These are phyloP conservation scores for Aegilops umbellulata DNA, from an alignment of 176 grass and related monocot species.

Conservation along the genomic window DNA sequence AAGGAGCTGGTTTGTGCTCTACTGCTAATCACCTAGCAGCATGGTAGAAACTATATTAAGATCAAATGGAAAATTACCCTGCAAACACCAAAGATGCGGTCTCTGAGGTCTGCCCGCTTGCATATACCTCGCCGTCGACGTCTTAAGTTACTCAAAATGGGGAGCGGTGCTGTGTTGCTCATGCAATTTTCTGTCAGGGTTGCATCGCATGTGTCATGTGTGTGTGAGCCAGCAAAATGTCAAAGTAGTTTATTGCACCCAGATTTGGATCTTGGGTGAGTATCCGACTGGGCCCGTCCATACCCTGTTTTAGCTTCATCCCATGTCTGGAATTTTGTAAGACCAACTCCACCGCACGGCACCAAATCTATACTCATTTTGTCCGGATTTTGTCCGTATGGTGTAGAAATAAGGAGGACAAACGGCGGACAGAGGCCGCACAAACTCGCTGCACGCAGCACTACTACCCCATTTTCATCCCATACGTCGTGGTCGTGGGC, in stretches of 20 bases:
- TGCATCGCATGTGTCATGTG: background rate
- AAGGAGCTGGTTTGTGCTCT: background rate
- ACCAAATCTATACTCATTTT: too few relatives aligned
- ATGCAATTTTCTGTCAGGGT: background rate
- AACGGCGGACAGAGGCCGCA: too few relatives aligned
- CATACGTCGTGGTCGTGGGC: too few relatives aligned
- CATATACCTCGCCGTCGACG: background rate
- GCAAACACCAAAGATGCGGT: background rate
- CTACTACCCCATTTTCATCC: too few relatives aligned
- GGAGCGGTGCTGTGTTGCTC: background rate
- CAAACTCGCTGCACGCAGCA: too few relatives aligned
- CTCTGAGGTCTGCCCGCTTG: background rate
- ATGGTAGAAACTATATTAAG: background rate
- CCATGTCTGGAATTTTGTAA: background rate
- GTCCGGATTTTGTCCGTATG: too few relatives aligned
- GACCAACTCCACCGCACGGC: too few relatives aligned
- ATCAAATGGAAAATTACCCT: background rate
- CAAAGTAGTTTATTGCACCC: background rate
- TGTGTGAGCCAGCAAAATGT: background rate
- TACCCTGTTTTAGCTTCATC: conserved; percentile 19
- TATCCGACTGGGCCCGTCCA: background rate
- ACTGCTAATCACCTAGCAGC: background rate
- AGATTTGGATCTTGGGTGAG: conserved; percentile 32
- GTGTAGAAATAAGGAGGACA: too few relatives aligned
- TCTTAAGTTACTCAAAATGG: background rate